Base-by-base conservation (phyloP, 805 yeast species). In the Schizosaccharomyces japonicus region DNA sequence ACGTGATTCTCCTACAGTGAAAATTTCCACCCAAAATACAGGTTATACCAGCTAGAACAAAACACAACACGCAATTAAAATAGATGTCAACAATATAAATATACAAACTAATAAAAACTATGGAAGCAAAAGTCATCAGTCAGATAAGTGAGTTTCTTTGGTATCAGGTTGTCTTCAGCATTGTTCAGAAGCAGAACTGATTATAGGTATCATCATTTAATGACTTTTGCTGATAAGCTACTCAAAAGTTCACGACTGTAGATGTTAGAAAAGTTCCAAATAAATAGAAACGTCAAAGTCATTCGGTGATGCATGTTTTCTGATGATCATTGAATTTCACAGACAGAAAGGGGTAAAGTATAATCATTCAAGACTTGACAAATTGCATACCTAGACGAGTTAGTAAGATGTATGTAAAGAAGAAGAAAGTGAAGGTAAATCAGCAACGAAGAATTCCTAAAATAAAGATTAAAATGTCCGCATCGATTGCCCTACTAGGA, bases 231-330 rank as follows among this genome's bases (percentile, higher is more conserved):
- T 7, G 8, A 42, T 4, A 30, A 10, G 31, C 11, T 26, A 8
- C 19, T 25, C 1, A 15, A 27, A 29, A 26, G 25, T 15, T 6
- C n/a, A 30, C 10, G 32, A 30, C 32, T 10, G 32, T 10, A 30
- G 32, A n/a, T n/a, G 13, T n/a, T n/a, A 36, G 7, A 15, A 36
- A 19, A 19, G 23, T 5, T 8, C 23, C 10, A 31, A 19, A 15
- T 7, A 6, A 19, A 19, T 36, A 7, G 23, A 17, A 8, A 21
- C 17, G 11, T 21, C 4, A 19, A 19, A 19, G 17, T 42, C 46
- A 42, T 42, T 42, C 33, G 46, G 46, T 42, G 46, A 42, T 42
- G 46, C 46, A 42, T 42, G 46, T 42, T 42, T 42, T 27, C 33
- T 29, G 46, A 28, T 19, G 33, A 15, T 27, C 46, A 28, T 29